A percentile compares a stretch with the other conserved stretches of the same genome.
Evolutionary conservation across 2,329 filamentous ascomycete genomes (phyloP).

Genomic region (Ophiostoma tasmaniense): DNA sequence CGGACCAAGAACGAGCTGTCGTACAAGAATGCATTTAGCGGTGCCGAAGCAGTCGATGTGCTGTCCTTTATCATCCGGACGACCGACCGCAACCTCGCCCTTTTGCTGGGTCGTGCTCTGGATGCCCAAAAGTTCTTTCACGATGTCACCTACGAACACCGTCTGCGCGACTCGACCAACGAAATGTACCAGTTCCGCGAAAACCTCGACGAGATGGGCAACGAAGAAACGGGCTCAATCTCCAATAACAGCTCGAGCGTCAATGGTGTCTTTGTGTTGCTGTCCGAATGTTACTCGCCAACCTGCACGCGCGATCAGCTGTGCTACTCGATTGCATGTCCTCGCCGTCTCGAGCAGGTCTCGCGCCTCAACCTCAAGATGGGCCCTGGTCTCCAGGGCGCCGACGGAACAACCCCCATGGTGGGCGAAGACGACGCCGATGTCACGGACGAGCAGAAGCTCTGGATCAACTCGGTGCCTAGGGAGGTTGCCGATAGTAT

Average conservation of each 20-base stretch:
- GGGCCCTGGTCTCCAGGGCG: conserved; percentile 71
- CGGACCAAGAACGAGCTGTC: conserved; percentile 93
- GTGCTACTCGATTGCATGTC: conserved; percentile 97
- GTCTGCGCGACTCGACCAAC: conserved; percentile 82
- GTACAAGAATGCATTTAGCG: conserved; percentile 95
- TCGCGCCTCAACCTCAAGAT: conserved; percentile 89
- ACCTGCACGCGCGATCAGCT: conserved; percentile 92
- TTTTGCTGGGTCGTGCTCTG: conserved; percentile 81
- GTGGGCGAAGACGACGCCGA: conserved; percentile 71
- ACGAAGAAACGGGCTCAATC: conserved; percentile 52
- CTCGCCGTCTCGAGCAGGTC: conserved; percentile 86
- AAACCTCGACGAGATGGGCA: conserved; percentile 79
- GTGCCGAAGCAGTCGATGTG: conserved; percentile 89
- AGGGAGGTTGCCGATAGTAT: conserved; percentile 90
- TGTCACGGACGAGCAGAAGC: conserved; percentile 88
- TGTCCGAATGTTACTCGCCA: conserved; percentile 96
- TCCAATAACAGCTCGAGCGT: conserved; percentile 37
- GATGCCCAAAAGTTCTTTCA: conserved; percentile 99
- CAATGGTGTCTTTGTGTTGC: conserved; percentile 90
- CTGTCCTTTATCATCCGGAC: conserved; percentile 96
- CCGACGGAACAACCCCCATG: conserved; percentile 40
- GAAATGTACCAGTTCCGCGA: conserved; percentile 98
- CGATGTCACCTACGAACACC: conserved; percentile 96
- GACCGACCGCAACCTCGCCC: conserved; percentile 85
- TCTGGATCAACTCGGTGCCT: conserved; percentile 98